Conservation (phyloP, 371 early-diverging fungal species). For the Apophysomyces trapeziformis region DNA sequence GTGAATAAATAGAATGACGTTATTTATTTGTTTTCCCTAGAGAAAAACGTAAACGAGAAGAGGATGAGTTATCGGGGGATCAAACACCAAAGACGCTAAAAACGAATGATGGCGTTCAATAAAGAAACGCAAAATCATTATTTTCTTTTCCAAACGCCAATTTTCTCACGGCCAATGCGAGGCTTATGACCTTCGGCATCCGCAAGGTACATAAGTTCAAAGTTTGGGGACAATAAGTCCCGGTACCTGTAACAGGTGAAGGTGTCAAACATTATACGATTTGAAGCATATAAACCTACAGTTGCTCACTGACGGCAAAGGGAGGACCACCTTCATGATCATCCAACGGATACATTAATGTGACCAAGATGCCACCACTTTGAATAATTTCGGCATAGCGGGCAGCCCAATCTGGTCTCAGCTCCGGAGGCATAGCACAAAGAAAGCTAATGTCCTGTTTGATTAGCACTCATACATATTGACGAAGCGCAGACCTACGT, state of each 20-base stretch:
- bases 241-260: conserved; percentile 40
- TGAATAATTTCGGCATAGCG: conserved; percentile 71
- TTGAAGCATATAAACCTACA: conserved; percentile 30
- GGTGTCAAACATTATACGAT: neutral
- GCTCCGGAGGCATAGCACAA: conserved; percentile 77
- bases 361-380: conserved; percentile 79
- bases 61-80: neutral
- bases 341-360: conserved; percentile 80
- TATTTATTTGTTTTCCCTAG: conserved; percentile 8
- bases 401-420: conserved; percentile 73
- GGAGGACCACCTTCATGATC: conserved; percentile 69
- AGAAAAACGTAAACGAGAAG: conserved; percentile 31
- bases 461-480: neutral
- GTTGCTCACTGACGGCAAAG: conserved; percentile 58
- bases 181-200: conserved; percentile 57
- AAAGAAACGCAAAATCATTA: conserved; percentile 12
- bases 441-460: conserved; percentile 61
- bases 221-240: conserved; percentile 50
- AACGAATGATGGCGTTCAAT: conserved; percentile 10
- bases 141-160: conserved; percentile 61
- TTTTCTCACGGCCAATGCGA: conserved; percentile 64
- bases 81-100: conserved; percentile 13
- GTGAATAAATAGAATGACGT: neutral
- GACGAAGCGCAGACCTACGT: conserved; percentile 53
- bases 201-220: conserved; percentile 57